A percentile compares a stretch with the other conserved stretches of the same genome.
Conservation (phyloP, 148 eudicot species). For the Hydrangea macrophylla region DNA sequence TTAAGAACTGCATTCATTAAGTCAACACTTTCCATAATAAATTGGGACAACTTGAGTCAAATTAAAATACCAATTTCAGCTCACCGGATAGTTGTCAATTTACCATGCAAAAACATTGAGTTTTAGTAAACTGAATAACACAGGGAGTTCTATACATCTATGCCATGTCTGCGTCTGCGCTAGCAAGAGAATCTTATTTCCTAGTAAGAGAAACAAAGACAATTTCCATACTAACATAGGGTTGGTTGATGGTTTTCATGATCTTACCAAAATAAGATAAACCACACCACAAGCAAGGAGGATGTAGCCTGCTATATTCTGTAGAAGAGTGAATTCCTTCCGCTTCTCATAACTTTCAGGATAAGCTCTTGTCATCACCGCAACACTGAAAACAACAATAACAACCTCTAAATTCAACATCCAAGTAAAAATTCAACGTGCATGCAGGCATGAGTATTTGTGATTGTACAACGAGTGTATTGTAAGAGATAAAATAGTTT, state of each 20-base stretch:
- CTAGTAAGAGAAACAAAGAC: too few species aligned
- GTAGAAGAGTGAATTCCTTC: conserved; percentile 61
- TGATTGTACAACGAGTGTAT: not conserved
- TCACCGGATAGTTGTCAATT: not conserved
- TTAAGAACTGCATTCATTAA: not conserved
- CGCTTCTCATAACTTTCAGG: conserved; percentile 46
- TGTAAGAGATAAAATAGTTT: not conserved
- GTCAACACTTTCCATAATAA: not conserved
- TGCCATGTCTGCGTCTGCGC: not conserved
- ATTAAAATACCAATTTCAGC: not conserved
- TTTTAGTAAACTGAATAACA: not conserved
- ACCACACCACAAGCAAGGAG: conserved; percentile 84
- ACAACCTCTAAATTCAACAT: not conserved
- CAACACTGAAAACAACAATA: conserved; percentile 61
- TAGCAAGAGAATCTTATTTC: not conserved
- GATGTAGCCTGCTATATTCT: conserved; percentile 70
- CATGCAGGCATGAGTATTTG: not conserved
- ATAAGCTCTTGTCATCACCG: conserved; percentile 93
- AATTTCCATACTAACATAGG: not conserved
- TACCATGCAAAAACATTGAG: not conserved
- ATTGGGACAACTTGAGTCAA: not conserved
- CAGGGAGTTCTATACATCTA: not conserved
- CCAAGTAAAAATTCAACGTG: not conserved
- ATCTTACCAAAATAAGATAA: conserved; percentile 73
- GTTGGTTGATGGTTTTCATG: not conserved